Evolutionary conservation across 192 early-diverging fungal species (phyloP).

Genomic region (Linderina pennispora): DNA sequence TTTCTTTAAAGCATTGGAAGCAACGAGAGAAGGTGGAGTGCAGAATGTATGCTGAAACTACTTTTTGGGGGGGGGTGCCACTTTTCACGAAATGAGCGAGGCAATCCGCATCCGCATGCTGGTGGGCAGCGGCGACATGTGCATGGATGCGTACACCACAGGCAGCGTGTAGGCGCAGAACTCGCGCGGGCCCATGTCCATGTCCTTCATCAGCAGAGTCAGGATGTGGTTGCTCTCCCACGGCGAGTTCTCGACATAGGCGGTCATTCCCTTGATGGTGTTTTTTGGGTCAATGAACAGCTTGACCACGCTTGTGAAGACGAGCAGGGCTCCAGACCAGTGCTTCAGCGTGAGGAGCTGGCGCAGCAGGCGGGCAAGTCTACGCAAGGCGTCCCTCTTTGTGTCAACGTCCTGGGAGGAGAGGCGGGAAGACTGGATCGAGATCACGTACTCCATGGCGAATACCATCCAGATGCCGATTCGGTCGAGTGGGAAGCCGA

Average conservation of each 20-base stretch:
- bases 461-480: constrained; percentile 24
- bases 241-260: constrained; percentile 8
- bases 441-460: constrained; percentile 15
- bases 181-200: constrained; percentile 18
- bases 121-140: constrained; percentile 7
- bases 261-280: background rate
- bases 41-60: too few species aligned
- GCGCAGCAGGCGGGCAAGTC: constrained; percentile 10
- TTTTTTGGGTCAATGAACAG: constrained; percentile 8
- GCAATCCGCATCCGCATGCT: constrained; percentile 34
- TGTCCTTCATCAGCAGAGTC: constrained; percentile 28
- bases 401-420: background rate
- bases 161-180: constrained; percentile 35
- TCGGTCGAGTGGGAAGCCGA: constrained; percentile 1
- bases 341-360: constrained; percentile 17
- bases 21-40: too few species aligned
- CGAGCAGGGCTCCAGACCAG: constrained; percentile 32
- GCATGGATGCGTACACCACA: constrained; percentile 23
- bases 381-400: constrained; percentile 12
- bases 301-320: constrained; percentile 30
- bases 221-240: constrained; percentile 26
- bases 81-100: constrained; percentile 14
- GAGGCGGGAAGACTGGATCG: constrained; percentile 10
- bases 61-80: too few species aligned
- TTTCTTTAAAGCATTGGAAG: too few species aligned